Evolutionary conservation across 257 asterid species (phyloP), one percentile per base, ranked within the genome.

Genomic region (Solanum ossicruentum): DNA sequence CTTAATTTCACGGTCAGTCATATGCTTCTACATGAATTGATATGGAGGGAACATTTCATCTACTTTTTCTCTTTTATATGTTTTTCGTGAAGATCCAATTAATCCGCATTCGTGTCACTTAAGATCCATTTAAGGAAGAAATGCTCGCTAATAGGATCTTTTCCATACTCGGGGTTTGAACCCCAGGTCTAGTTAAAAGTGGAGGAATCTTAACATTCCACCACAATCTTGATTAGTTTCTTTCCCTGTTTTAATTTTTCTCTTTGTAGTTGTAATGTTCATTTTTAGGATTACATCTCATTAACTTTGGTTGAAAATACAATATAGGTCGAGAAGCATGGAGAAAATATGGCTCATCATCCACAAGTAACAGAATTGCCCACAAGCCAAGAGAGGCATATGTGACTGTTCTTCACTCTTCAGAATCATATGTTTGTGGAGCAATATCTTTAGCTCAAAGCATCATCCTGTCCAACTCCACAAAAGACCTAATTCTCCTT

Each of bases 401-500:
- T 73, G 90, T 86, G 20, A 87, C 90, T 23, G 36, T 90, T 55
- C 87, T 90, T 13, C 92, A 88, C 79, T 88, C 92, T 26, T 85
- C 92, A 71, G 92, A 90, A 80, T 85, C 86, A 18, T 90, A 90
- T 75, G 91, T 90, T 3, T 90, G 91, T 72, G 89, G 92, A 45
- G 91, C 91, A 84, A 88, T 88, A 82, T 85, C 87, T 78, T 21
- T 90, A 60, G 92, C 91, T 7, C 91, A 90, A 70, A 90, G 90
- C 81, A 87, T 90, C 78, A 71, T 84, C 58, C 71, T 80, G 58
- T 88, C 85, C 47, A 86, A 87, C 82, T 60, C 90, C 18, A 86
- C 89, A 16, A 90, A 86, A 86, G 92, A 90, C 83, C 90, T 88
- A 1, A 66, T 90, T 83, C 82, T 90, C 51, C 89, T 90, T 20